phyloP scores from a whole-genome alignment of 2,329 filamentous ascomycete genomes.

The Byssothecium circinans region DNA sequence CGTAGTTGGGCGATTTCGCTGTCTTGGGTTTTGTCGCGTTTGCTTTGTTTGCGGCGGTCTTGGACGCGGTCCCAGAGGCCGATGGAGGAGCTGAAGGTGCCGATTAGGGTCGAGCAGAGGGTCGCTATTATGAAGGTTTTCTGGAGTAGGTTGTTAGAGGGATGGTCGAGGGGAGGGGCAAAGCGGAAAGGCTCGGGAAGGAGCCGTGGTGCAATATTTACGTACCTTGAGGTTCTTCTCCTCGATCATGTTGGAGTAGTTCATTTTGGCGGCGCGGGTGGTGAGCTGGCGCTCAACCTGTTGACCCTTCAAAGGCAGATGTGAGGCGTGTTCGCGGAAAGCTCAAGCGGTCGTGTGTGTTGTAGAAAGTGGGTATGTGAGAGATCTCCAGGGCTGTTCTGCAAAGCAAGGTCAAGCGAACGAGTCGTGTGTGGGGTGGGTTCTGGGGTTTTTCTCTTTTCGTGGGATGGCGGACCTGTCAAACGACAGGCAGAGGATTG shows the following conservation, averaged over 20 bases:
- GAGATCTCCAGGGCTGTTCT: too few relatives aligned
- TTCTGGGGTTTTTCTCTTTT: too few relatives aligned
- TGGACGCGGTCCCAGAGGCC: conserved; percentile 47
- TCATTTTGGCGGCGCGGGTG: conserved; percentile 29
- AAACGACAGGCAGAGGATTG: too few relatives aligned
- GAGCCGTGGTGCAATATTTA: too few relatives aligned
- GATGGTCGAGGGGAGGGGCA: background rate
- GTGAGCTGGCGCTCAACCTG: background rate
- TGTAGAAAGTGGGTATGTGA: too few relatives aligned
- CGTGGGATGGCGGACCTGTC: too few relatives aligned
- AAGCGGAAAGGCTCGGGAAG: too few relatives aligned
- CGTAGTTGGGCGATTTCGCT: conserved; percentile 38
- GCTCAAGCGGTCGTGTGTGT: too few relatives aligned
- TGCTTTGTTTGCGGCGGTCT: conserved; percentile 41
- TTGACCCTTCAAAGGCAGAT: too few relatives aligned
- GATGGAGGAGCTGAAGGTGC: conserved; percentile 49
- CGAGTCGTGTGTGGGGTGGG: too few relatives aligned
- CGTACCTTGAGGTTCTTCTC: conserved; percentile 50
- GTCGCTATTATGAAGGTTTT: conserved; percentile 52
- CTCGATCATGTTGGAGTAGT: conserved; percentile 50
- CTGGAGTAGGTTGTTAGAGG: conserved; percentile 16
- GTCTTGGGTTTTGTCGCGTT: conserved; percentile 40
- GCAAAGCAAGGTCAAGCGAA: too few relatives aligned
- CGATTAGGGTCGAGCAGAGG: conserved; percentile 48
- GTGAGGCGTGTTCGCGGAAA: too few relatives aligned